Base-by-base conservation (phyloP, 1,284 basidiomycete species). In the Anthracocystis setariae region DNA sequence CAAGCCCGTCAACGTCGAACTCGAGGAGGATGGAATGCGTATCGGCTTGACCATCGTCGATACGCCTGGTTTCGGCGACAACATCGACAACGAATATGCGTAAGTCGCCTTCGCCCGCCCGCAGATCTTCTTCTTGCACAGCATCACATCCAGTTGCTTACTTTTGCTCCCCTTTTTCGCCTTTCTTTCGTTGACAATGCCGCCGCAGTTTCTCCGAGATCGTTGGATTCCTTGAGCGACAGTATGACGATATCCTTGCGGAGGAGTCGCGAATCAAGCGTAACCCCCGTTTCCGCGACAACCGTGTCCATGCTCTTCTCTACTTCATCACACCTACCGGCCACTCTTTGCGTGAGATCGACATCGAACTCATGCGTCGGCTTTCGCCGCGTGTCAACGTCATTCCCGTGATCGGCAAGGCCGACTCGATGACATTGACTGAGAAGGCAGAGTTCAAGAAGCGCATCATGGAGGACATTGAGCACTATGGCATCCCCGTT, bases 181-280 rank as follows among this genome's bases (percentile, higher is more conserved):
- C 4, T n/a, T 46, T 13, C 4, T 45, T 5, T 3, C 43, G 10
- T 20, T 40, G 10, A 24, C 45, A 23, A 42, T 10, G 17, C 15
- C 24, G 3, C 20, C 29, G 42, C 65, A 79, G 77, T 60, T 81
- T 82, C 68, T 73, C 80, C 82, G 95, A 98, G 85, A 98, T 99
- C 76, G 91, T 95, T 56, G 92, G 92, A 68, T 90, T 98, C 86
- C 90, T 99, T 69, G 96, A 99, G 84, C 91, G 95, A 67, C 95
- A 98, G 89, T 98, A 98, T 86, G 96, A 98, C 77, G 95, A 98
- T 80, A 97, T 98, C 84, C 88, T 99, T 69, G 94, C 95, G 10
- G 95, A 98, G 84, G 96, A 99, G 86, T 95, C 93, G 68, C 90
- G 96, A 81, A 98, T 98, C 87, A 98, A 97, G 87, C 95, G 96